These are phyloP conservation scores for Sungouiella thailandica DNA, from an alignment of 805 yeast genomes.

Conservation along the genomic window DNA sequence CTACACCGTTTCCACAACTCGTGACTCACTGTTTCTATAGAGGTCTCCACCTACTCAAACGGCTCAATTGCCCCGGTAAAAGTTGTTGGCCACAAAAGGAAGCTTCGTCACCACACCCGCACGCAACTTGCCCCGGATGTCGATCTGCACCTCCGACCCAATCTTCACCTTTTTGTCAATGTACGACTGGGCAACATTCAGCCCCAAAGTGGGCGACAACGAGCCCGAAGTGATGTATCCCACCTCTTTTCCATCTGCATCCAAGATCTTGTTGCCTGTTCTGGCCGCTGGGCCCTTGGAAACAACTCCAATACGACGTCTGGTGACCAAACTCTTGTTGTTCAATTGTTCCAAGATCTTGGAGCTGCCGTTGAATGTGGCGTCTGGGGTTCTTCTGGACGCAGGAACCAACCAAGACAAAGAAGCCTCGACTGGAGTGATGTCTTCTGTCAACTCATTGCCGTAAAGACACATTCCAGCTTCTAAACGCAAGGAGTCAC, in stretches of 20 bases:
- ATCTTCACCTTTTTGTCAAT: constrained; percentile 67
- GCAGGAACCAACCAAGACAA: constrained; percentile 88
- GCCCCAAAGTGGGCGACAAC: constrained; percentile 56
- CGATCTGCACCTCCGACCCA: constrained; percentile 68
- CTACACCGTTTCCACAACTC: no score
- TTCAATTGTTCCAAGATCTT: constrained; percentile 66
- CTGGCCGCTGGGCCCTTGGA: constrained; percentile 92
- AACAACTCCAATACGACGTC: constrained; percentile 66
- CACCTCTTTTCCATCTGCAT: constrained; percentile 47
- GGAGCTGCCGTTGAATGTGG: constrained; percentile 70
- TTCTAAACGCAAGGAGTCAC: constrained; percentile 91
- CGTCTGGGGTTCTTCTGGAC: constrained; percentile 51
- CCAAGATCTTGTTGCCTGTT: constrained; percentile 61
- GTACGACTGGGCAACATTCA: constrained; percentile 89
- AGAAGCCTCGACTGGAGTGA: constrained; percentile 85
- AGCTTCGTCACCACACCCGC: constrained; percentile 72
- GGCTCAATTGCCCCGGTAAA: constrained; percentile 64
- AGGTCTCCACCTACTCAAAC: no score
- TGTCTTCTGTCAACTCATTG: constrained; percentile 73
- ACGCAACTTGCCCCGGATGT: constrained; percentile 79
- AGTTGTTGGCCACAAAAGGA: constrained; percentile 78
- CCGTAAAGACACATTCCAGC: constrained; percentile 99
- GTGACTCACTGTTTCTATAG: no score
- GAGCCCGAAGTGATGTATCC: constrained; percentile 60
- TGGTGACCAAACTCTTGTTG: constrained; percentile 53